phyloP scores from a whole-genome alignment of 495 filamentous ascomycete species.

The Tuber borchii region DNA sequence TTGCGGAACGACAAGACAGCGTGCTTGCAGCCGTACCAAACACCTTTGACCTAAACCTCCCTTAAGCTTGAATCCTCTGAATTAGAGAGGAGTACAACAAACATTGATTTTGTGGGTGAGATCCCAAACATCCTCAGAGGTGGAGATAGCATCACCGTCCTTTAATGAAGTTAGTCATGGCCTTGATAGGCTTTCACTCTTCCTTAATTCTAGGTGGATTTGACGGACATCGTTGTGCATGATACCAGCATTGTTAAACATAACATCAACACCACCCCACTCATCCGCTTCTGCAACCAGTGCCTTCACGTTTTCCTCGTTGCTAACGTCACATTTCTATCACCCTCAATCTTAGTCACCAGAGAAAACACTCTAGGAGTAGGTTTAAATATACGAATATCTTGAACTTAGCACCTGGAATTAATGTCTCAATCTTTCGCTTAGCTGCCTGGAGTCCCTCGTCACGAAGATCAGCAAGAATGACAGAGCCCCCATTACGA shows the following conservation, averaged over 20 bases:
- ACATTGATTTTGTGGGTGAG: constrained; percentile 86
- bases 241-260: constrained; percentile 99
- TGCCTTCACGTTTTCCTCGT: constrained; percentile 21
- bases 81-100: background rate
- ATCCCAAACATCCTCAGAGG: constrained; percentile 89
- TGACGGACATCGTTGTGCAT: constrained; percentile 64
- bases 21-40: constrained; percentile 95
- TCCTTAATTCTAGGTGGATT: background rate
- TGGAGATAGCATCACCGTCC: constrained; percentile 78
- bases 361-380: background rate
- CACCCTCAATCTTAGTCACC: background rate
- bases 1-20: constrained; percentile 75
- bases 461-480: constrained; percentile 77
- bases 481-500: constrained; percentile 77
- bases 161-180: background rate
- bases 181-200: background rate
- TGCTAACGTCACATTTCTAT: constrained; percentile 54
- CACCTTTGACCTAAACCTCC: constrained; percentile 64
- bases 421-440: constrained; percentile 62
- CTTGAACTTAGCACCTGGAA: constrained; percentile 60
- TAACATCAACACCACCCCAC: constrained; percentile 89
- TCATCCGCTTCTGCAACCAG: constrained; percentile 51
- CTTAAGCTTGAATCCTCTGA: background rate
- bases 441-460: constrained; percentile 64
- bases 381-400: constrained; percentile 45